Base-by-base conservation (phyloP, 768 basidiomycete species). In the Collybiopsis confluens region DNA sequence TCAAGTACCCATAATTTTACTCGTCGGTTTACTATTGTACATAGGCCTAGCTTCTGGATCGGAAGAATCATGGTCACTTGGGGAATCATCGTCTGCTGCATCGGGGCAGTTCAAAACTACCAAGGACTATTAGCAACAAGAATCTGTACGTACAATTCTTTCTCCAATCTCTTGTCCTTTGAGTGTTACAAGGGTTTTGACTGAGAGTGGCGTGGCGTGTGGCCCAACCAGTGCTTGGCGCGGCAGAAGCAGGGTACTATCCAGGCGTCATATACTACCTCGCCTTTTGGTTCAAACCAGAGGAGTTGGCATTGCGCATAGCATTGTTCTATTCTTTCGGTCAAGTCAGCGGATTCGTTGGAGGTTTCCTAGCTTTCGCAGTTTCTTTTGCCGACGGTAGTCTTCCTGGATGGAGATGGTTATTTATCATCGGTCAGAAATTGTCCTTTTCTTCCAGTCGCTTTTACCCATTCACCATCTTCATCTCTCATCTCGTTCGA, bases 341-440 rank as follows among this genome's bases (percentile, higher is more conserved):
- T 28, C 62, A 52, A 50, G 56, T 62, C 20, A 44, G 56, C 27
- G 61, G 61, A 1, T 62, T 62, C 33, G 55, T 63, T 20, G 53
- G 62, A 51, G 62, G 62, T 9, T 63, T 63, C 35, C 54, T 61
- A 13, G 59, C 56, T 8, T 63, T 54, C 27, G 62, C 60, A 4
- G 56, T 63, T 43, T 61, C 60, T 2, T 63, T 57, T 24, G 55
- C 60, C 3, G 54, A 61, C 15, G 60, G 58, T 10, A 37, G 54
- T 0, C 45, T 59, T 23, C 40, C 56, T 41, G 59, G 58, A 33
- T 66, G 64, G 65, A 42, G 54, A 45, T 66, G 61, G 63, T 64
- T 66, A 23, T 74, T 74, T 61, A 70, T 74, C 59, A 65, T 71
- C 47, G 54, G 54, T 50, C 20, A 38, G 45, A 18, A 33, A 28